phyloP scores from a whole-genome alignment of 2,329 filamentous ascomycete genomes.

The Calonectria pauciramosa region DNA sequence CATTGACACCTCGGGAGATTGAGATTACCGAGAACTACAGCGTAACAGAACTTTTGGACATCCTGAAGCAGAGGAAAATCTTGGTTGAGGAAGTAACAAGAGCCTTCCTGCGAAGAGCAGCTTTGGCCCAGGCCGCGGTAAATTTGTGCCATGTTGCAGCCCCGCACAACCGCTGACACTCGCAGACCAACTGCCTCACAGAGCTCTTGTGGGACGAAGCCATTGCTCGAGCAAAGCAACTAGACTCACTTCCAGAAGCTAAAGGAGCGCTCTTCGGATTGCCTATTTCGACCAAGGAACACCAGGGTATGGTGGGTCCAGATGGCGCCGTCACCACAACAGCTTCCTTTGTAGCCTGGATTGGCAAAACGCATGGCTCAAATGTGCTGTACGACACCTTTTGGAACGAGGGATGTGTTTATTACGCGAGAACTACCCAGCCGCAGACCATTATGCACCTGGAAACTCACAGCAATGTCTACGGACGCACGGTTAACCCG shows the following conservation, averaged over 20 bases:
- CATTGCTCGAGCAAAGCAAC: slow-evolving; percentile 48
- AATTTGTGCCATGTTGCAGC: background rate
- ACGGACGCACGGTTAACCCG: slow-evolving; percentile 74
- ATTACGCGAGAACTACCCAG: slow-evolving; percentile 76
- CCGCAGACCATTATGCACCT: slow-evolving; percentile 70
- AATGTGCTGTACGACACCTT: slow-evolving; percentile 49
- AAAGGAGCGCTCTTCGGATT: slow-evolving; percentile 51
- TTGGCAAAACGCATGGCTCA: slow-evolving; percentile 50
- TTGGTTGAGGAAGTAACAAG: slow-evolving; percentile 46
- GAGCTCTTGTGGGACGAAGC: slow-evolving; percentile 54
- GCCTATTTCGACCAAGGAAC: slow-evolving; percentile 53
- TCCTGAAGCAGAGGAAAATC: slow-evolving; percentile 36
- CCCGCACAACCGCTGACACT: slow-evolving; percentile 12
- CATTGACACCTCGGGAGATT: slow-evolving; percentile 44
- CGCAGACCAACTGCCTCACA: slow-evolving; percentile 51
- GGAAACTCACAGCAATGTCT: slow-evolving; percentile 74
- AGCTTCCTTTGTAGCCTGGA: slow-evolving; percentile 48
- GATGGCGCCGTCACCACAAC: slow-evolving; percentile 42
- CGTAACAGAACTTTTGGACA: slow-evolving; percentile 37
- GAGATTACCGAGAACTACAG: slow-evolving; percentile 48
- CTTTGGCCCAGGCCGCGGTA: slow-evolving; percentile 45
- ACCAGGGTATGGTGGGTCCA: slow-evolving; percentile 52
- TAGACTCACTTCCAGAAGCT: slow-evolving; percentile 51
- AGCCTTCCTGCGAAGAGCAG: slow-evolving; percentile 44
- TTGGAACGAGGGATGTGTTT: slow-evolving; percentile 48